Percentiles rank a stretch among this genome's conserved stretches.
These are phyloP conservation scores for Boletus semigastroideus DNA, from an alignment of 1,284 basidiomycete genomes.

Conservation along the genomic window DNA sequence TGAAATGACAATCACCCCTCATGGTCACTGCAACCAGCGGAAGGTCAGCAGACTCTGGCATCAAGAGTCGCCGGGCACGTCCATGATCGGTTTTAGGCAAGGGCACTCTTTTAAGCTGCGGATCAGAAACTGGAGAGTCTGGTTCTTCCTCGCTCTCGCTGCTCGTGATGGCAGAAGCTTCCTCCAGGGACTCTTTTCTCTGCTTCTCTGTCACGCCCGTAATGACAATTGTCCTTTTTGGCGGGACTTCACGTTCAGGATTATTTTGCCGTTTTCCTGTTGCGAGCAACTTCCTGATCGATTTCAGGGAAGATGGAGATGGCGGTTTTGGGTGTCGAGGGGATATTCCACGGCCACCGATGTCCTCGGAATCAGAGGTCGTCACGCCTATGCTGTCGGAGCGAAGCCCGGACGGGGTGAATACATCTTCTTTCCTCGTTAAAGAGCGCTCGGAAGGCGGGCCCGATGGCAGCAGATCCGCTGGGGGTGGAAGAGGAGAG, in stretches of 20 bases:
- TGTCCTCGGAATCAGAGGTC: constrained; percentile 12
- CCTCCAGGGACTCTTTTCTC: constrained; percentile 5
- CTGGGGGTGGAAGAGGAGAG: neutral
- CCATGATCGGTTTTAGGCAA: constrained; percentile 42
- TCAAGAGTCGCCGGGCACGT: constrained; percentile 43
- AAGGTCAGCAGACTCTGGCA: constrained; percentile 33
- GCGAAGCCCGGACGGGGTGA: neutral
- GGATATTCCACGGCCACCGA: constrained; percentile 2
- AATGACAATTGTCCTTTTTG: constrained; percentile 1
- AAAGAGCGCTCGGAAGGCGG: neutral
- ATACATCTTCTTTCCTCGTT: neutral
- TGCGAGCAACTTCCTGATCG: constrained; percentile 16
- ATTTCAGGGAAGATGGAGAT: constrained; percentile 9
- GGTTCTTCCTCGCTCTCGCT: constrained; percentile 15
- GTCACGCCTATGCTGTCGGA: constrained; percentile 2
- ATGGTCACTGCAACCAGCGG: constrained; percentile 49
- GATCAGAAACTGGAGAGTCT: constrained; percentile 19
- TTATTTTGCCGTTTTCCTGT: constrained; percentile 10
- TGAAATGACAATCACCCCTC: constrained; percentile 52
- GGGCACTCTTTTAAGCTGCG: constrained; percentile 27
- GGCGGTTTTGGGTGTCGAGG: constrained; percentile 1
- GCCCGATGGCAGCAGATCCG: neutral
- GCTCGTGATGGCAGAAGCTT: constrained; percentile 11
- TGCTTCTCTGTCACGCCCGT: constrained; percentile 9
- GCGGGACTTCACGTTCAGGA: constrained; percentile 3